Percentiles rank a stretch among this genome's conserved stretches.
These are phyloP conservation scores for Apiospora rasikravindrae DNA, from an alignment of 2,329 filamentous ascomycete genomes.

Conservation along the genomic window DNA sequence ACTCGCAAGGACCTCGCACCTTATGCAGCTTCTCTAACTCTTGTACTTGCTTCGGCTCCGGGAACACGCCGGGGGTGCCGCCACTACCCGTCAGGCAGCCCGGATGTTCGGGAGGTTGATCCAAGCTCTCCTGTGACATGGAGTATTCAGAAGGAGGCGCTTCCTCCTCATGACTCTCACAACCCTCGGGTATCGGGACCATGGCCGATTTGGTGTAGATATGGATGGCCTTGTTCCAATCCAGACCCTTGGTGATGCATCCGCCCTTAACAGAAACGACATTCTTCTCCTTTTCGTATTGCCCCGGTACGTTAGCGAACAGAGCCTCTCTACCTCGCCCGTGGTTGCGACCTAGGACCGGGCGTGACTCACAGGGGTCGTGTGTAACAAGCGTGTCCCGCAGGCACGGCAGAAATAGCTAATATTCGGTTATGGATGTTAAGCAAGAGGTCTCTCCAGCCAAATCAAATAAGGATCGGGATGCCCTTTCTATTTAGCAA, in stretches of 20 bases:
- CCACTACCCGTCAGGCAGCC: conserved; percentile 42
- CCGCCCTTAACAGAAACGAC: conserved; percentile 71
- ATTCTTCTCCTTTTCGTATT: conserved; percentile 52
- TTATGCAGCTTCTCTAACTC: neutral
- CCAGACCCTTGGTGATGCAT: conserved; percentile 63
- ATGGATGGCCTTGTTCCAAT: conserved; percentile 66
- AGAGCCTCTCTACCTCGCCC: neutral
- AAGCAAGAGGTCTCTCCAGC: neutral
- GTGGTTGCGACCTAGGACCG: neutral
- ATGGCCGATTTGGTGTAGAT: conserved; percentile 73
- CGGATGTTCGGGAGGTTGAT: conserved; percentile 47
- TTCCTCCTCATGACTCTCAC: conserved; percentile 61
- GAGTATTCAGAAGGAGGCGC: conserved; percentile 47
- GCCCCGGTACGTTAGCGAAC: neutral
- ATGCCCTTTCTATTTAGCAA: neutral
- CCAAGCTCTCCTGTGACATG: conserved; percentile 50
- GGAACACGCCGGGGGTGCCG: conserved; percentile 28
- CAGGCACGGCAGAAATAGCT: conserved; percentile 72
- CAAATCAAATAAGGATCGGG: neutral
- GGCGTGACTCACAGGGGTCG: conserved; percentile 53
- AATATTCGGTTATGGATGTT: neutral
- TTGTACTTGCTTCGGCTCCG: neutral
- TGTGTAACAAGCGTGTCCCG: conserved; percentile 69
- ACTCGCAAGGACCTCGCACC: conserved; percentile 35
- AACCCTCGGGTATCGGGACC: conserved; percentile 70